Conservation (phyloP, 441 rosid species). For the Erodium trifolium region DNA sequence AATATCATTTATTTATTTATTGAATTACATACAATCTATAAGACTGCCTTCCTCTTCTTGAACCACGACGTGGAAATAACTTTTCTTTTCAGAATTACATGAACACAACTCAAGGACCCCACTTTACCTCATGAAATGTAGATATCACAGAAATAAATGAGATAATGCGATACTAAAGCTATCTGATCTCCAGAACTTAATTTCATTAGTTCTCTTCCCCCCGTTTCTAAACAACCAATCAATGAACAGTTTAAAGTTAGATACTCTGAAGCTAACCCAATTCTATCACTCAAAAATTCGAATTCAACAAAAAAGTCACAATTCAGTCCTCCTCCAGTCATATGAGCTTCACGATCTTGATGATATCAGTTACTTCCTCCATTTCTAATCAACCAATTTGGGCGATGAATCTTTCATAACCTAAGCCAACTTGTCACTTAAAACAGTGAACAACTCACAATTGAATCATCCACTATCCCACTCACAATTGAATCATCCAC, state of each 20-base stretch:
- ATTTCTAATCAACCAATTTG: background rate
- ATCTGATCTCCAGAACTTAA: too few species aligned
- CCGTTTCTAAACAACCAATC: background rate
- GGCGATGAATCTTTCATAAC: too few species aligned
- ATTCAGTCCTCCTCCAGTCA: background rate
- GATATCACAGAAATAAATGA: background rate
- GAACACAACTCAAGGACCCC: background rate
- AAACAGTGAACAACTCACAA: too few species aligned
- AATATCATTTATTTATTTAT: too few species aligned
- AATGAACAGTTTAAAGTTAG: background rate
- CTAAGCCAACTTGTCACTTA: too few species aligned
- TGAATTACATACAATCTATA: background rate
- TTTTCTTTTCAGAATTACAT: background rate
- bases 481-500: too few species aligned
- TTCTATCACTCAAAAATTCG: background rate
- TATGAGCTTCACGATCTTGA: background rate
- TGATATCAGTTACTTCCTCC: background rate
- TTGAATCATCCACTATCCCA: too few species aligned
- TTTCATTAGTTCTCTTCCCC: too few species aligned
- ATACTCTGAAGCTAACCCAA: background rate
- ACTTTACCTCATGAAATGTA: background rate
- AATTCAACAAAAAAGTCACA: background rate
- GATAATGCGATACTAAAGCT: background rate
- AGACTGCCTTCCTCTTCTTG: background rate
- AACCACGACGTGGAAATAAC: background rate